Evolutionary conservation across 2,329 filamentous ascomycete species (phyloP), one percentile per base, ranked within the genome.

Genomic region (Monilinia aucupariae): DNA sequence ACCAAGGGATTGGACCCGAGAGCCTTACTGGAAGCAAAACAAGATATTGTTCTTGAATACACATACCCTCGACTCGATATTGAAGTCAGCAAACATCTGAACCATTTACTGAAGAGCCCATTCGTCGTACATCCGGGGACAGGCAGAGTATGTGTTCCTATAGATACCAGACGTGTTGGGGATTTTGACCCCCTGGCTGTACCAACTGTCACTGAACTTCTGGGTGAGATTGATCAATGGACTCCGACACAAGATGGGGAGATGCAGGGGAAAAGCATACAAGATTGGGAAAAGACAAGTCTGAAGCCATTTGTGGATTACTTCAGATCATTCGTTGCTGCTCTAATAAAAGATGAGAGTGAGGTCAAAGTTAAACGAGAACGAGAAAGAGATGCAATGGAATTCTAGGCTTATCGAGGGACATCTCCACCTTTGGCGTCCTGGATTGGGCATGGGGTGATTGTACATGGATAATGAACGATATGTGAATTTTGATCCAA

Each of bases 231-330:
- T 71, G 92, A 99, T 74, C 79, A 83, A 25, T 97, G 91, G 85
- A 82, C 85, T 69, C 76, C 73, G 1, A 76, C 76, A 25, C 78
- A 74, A 7, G 78, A 80, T 15, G 76, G 72, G 13, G 78, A 75
- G 1, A 74, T 76, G 34, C 78, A 78, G 0, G 37, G 74, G 68
- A 84, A 81, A 70, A 79, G 78, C 62, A 71, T 90, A 54, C 84
- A 88, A 68, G 94, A 99, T 73, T 97, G 93, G 87, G 93, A 99
- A 77, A 99, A 97, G 84, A 99, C 94, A 30, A 91, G 91, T 68
- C 76, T 99, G 72, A 96, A 89, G 78, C 91, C 92, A 10, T 97
- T 96, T 74, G 86, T 97, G 43, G 92, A 97, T 64, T 87, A 88
- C 69, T 97, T 99, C 76, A 84, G 89, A 69, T 82, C 81, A 0